Evolutionary conservation across 495 filamentous ascomycete genomes (phyloP), one percentile per base, ranked within the genome.

Genomic region (Penicillium malachiteum): DNA sequence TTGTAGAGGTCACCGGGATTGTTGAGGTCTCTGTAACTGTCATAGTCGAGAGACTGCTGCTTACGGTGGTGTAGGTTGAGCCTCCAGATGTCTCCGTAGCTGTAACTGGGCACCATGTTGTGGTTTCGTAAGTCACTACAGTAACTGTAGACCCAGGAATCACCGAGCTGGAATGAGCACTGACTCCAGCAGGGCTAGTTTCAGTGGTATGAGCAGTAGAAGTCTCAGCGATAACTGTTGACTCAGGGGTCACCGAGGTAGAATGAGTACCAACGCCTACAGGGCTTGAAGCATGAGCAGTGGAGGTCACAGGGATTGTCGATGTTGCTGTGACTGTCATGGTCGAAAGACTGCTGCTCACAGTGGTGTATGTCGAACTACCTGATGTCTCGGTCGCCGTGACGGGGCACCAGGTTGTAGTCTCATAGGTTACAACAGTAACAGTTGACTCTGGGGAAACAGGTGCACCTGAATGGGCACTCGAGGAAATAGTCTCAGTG

Each of bases 91-190:
- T 69, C 48, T 65, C 59, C 33, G 71, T 71, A 48, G 54, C 64
- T 41, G 76, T 78, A 41, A 76, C 60, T 38, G 76, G 70, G 57
- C 72, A 77, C 56, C 70, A 74, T 17, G 78, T 76, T n/a, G 74
- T 63, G 48, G 69, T 71, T 17, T 44, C 37, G 11, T 51, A 60
- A 33, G 60, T 63, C 11, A 63, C 42, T 9, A 63, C 39, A n/a
- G 60, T 63, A 4, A 44, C 43, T 1, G 31, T 48, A 1, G 39
- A 18, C 13, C 56, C 55, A 0, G 47, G 49, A 37, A 52, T 31
- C 10, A 33, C 46, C 49, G 53, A n/a, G 1, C n/a, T 10, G 21
- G 34, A 5, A 40, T 32, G 12, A 9, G 43, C 21, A 31, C 41
- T 30, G 2, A 26, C 21, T 1, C 21, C 21, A 26, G 52, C 17